Conservation (phyloP, 106 monocot genomes). For the Narthecium ossifragum region DNA sequence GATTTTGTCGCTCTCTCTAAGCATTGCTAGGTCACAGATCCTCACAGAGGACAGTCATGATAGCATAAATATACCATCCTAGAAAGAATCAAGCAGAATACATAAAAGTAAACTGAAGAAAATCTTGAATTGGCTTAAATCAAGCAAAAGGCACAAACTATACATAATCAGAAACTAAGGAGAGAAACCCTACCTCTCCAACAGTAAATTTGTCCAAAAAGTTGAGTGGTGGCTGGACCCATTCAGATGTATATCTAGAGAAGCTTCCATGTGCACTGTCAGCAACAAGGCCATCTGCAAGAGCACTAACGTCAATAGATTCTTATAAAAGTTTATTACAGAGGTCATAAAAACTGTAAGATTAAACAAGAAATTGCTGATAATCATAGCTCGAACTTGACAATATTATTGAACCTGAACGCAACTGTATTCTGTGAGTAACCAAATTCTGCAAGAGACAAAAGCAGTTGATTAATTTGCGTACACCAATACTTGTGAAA, state of each 20-base stretch:
- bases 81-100: background rate
- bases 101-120: background rate
- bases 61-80: conserved; percentile 17
- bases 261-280: conserved; percentile 9
- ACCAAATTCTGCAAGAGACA: conserved; percentile 65
- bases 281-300: conserved; percentile 26
- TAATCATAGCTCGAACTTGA: too few relatives aligned
- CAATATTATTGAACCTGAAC: conserved; percentile 78
- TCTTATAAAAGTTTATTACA: background rate
- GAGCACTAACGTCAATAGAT: background rate
- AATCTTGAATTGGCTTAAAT: background rate
- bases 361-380: too few relatives aligned
- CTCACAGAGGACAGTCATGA: too few relatives aligned
- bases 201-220: conserved; percentile 52
- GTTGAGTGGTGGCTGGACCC: conserved; percentile 56
- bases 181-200: conserved; percentile 43
- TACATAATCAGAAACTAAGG: background rate
- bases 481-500: too few relatives aligned
- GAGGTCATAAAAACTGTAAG: too few relatives aligned
- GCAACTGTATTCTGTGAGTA: conserved; percentile 63
- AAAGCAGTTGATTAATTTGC: background rate
- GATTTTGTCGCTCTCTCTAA: too few relatives aligned
- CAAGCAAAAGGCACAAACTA: too few relatives aligned
- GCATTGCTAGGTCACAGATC: too few relatives aligned
- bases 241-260: conserved; percentile 45